A percentile compares a stretch with the other conserved stretches of the same genome.
Conservation (phyloP, 1,284 basidiomycete species). For the Apiotrichum domesticum region DNA sequence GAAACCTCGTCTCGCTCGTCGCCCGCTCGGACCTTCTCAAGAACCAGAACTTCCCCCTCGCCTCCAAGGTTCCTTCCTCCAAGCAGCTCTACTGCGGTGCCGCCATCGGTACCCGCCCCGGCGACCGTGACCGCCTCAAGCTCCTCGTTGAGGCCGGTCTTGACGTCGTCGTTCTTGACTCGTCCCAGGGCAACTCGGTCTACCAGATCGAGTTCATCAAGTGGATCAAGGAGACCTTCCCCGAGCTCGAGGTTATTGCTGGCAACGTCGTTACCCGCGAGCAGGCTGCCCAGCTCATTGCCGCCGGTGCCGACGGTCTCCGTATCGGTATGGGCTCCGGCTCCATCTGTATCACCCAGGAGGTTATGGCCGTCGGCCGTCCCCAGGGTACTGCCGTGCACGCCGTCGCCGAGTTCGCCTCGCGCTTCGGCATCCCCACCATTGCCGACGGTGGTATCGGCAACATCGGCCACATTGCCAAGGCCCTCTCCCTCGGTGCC, state of each 20-base stretch:
- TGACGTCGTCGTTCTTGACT: slow-evolving; percentile 92
- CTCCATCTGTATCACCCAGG: slow-evolving; percentile 98
- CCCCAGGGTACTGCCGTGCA: slow-evolving; percentile 96
- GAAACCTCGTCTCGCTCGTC: slow-evolving; percentile 76
- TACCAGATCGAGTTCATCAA: slow-evolving; percentile 93
- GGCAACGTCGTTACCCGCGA: slow-evolving; percentile 98
- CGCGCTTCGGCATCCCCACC: slow-evolving; percentile 84
- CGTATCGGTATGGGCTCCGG: slow-evolving; percentile 97
- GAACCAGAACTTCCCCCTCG: slow-evolving; percentile 94
- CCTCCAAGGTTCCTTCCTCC: slow-evolving; percentile 81
- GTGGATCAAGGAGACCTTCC: slow-evolving; percentile 85
- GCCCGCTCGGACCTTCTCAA: slow-evolving; percentile 96
- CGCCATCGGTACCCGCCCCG: slow-evolving; percentile 89
- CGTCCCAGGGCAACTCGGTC: slow-evolving; percentile 91
- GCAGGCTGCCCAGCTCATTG: slow-evolving; percentile 90
- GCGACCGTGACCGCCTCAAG: slow-evolving; percentile 76
- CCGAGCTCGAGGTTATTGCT: slow-evolving; percentile 84
- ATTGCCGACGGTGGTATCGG: slow-evolving; percentile 96
- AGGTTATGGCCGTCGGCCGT: slow-evolving; percentile 99
- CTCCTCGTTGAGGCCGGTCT: slow-evolving; percentile 90
- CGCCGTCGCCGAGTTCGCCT: slow-evolving; percentile 88
- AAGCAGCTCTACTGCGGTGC: slow-evolving; percentile 98
- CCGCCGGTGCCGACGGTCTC: slow-evolving; percentile 87
- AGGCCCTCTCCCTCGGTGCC: slow-evolving; percentile 89
- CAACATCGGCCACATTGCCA: slow-evolving; percentile 97